These are phyloP conservation scores for Plasmopara viticola DNA, from an alignment of 352 stramenopile species.

Conservation along the genomic window DNA sequence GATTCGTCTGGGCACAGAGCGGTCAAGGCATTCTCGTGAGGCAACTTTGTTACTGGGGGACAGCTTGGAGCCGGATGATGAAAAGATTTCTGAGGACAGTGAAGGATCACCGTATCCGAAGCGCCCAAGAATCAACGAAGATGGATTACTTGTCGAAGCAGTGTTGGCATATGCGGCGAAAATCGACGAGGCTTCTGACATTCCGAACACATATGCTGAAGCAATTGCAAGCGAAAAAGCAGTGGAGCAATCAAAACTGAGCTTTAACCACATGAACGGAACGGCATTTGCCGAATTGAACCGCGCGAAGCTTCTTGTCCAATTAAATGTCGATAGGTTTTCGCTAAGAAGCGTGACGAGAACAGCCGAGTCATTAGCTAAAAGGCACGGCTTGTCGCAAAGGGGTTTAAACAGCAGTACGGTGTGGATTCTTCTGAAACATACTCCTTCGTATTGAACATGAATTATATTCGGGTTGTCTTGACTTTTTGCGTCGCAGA, in stretches of 20 bases:
- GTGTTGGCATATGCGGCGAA: neutral
- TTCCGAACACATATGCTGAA: slow-evolving; percentile 4
- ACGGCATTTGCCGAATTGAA: neutral
- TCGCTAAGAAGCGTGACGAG: neutral
- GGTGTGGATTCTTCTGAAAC: neutral
- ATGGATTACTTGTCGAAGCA: neutral
- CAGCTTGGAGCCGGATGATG: neutral
- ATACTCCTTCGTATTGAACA: slow-evolving; percentile 21
- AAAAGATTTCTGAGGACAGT: neutral
- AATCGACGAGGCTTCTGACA: neutral
- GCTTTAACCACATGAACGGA: neutral
- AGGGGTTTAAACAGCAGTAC: neutral
- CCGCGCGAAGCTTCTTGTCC: neutral
- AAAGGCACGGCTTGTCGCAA: neutral
- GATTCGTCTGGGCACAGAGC: neutral
- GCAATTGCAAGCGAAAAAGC: neutral
- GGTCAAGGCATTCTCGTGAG: neutral
- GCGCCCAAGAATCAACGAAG: neutral
- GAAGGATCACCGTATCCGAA: neutral
- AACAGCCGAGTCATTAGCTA: neutral
- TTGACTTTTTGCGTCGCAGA: slow-evolving; percentile 7
- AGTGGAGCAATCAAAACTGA: neutral
- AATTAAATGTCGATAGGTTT: neutral
- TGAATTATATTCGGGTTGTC: slow-evolving; percentile 24
- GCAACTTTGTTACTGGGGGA: slow-evolving; percentile 1